Evolutionary conservation across 2,329 filamentous ascomycete genomes (phyloP), one percentile per base, ranked within the genome.

Genomic region (Arachnopeziza araneosa): DNA sequence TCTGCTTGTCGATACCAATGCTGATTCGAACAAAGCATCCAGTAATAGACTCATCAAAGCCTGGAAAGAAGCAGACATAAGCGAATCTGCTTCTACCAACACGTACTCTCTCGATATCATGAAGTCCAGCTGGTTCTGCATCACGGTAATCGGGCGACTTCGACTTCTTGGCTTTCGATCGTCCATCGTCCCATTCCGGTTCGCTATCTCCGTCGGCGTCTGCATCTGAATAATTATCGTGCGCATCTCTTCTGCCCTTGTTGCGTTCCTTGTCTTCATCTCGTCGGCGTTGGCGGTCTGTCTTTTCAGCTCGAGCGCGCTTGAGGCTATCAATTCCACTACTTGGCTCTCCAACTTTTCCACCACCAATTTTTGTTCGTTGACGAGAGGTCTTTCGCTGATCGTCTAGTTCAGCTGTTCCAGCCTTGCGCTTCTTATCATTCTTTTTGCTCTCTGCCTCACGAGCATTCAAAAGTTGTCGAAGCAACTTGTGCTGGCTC

Each of bases 41-140:
- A 19, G 80, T 85, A 69, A 97, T 89, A 30, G 89, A 83, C 9
- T 89, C 78, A 59, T 96, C 90, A 67, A 99, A 97, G 3, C 88
- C 88, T 12, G 95, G 95, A 67, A 93, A 93, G 77, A 96, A 96
- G 80, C 92, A 97, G 58, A 96, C 89, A 70, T 93, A 86, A 7
- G 89, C 88, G 73, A 99, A 96, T 70, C 92, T 90, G 66, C 84
- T 89, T 63, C 95, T 85, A 55, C 93, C 91, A 60, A 99, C 83
- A 60, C 91, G 86, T 57, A 93, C 85, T 55, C 90, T 85, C 71
- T 98, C 89, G 65, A 93, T 86, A 73, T 98, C 91, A n/a, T 82
- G 82, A 22, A 96, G 78, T 44, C 89, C 85, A 1, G 90, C 85
- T 24, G 86, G 87, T 64, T 86, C 88, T 32, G 80, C 67, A 56